Conservation (phyloP, 106 monocot genomes). For the Vanilla planifolia region DNA sequence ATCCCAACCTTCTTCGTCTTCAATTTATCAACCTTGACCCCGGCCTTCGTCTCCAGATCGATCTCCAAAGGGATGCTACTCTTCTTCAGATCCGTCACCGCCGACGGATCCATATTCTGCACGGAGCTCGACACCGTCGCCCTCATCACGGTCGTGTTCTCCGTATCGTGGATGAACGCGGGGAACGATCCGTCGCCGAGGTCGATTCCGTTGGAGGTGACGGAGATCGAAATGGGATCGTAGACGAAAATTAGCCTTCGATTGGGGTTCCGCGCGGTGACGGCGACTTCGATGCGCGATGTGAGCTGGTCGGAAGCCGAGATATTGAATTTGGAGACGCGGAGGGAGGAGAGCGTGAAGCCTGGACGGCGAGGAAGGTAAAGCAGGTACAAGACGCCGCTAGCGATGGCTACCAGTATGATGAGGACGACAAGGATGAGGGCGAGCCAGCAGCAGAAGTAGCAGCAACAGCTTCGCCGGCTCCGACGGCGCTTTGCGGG, state of each 20-base stretch:
- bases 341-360: conserved; percentile 44
- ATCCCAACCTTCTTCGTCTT: conserved; percentile 51
- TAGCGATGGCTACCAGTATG: conserved; percentile 54
- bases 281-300: conserved; percentile 28
- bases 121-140: conserved; percentile 8
- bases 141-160: conserved; percentile 28
- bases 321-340: conserved; percentile 38
- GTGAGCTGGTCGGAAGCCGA: conserved; percentile 16
- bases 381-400: conserved; percentile 51
- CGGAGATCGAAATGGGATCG: conserved; percentile 34
- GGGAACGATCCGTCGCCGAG: conserved; percentile 31
- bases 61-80: conserved; percentile 25
- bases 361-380: conserved; percentile 46
- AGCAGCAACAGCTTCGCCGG: conserved; percentile 33
- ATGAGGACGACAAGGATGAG: conserved; percentile 38
- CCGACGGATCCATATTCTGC: conserved; percentile 14
- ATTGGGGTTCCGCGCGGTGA: conserved; percentile 58
- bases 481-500: conserved; percentile 19
- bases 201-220: conserved; percentile 14
- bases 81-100: conserved; percentile 33
- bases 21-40: conserved; percentile 30
- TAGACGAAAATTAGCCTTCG: conserved; percentile 42
- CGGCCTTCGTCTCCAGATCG: conserved; percentile 51
- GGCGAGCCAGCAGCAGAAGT: conserved; percentile 34
- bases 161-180: conserved; percentile 17